phyloP scores from a whole-genome alignment of 495 filamentous ascomycete genomes.

The Tuber magnatum region DNA sequence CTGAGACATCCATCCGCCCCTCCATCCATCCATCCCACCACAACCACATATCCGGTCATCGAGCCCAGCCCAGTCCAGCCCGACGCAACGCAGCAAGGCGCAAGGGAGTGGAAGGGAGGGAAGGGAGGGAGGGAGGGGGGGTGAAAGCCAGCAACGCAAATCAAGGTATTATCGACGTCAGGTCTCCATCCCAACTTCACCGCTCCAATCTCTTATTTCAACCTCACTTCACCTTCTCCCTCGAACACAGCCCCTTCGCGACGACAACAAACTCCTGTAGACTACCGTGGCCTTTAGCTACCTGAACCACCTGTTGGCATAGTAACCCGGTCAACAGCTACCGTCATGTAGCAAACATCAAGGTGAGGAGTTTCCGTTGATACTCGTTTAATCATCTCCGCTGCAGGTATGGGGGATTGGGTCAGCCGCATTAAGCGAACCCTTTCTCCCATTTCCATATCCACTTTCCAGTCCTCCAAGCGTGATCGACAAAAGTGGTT shows the following conservation, averaged over 20 bases:
- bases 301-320: background rate
- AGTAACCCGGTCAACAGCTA: background rate
- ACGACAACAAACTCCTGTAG: background rate
- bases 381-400: background rate
- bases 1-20: too few relatives aligned
- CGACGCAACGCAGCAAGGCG: constrained; percentile 24
- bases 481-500: background rate
- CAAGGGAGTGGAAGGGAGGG: constrained; percentile 9
- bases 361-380: background rate
- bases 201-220: constrained; percentile 35
- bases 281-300: background rate
- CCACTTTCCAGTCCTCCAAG: background rate
- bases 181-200: constrained; percentile 32
- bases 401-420: background rate
- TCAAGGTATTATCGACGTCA: constrained; percentile 37
- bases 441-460: background rate
- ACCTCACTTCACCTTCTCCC: constrained; percentile 23
- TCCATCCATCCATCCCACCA: constrained; percentile 20
- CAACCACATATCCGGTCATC: constrained; percentile 25
- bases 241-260: constrained; percentile 5
- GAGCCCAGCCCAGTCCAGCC: constrained; percentile 18
- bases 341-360: background rate
- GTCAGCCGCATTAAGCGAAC: constrained; percentile 1
- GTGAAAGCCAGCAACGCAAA: constrained; percentile 20
- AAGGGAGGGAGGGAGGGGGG: background rate